Conservation (phyloP, 768 basidiomycete genomes). For the Exsudoporus frostii region DNA sequence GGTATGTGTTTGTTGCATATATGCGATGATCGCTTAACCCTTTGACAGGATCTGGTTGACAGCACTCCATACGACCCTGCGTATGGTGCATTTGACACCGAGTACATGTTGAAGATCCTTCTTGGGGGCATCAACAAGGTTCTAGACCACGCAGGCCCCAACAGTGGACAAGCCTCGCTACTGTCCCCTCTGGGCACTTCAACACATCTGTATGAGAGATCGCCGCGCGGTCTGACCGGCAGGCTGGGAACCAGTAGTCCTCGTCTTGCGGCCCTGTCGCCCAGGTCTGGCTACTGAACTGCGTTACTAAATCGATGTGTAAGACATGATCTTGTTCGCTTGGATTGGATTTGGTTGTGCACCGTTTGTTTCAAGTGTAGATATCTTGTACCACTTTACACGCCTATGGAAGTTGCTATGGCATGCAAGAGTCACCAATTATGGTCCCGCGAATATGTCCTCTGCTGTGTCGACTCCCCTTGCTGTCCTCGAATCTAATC, state of each 20-base stretch:
- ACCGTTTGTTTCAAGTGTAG: no score
- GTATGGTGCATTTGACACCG: slow-evolving; percentile 31
- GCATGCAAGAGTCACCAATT: background rate
- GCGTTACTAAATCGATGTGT: background rate
- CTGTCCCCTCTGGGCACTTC: slow-evolving; percentile 2
- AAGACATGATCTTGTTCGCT: background rate
- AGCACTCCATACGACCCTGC: slow-evolving; percentile 38
- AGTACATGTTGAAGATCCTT: slow-evolving; percentile 36
- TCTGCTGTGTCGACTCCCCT: background rate
- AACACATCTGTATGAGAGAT: slow-evolving; percentile 6
- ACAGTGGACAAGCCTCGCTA: slow-evolving; percentile 5
- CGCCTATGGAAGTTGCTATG: no score
- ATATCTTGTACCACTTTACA: background rate
- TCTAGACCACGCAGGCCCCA: slow-evolving; percentile 12
- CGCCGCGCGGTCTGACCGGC: slow-evolving; percentile 5
- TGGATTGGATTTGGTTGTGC: background rate
- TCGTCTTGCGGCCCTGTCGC: slow-evolving; percentile 11
- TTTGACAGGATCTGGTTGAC: slow-evolving; percentile 44
- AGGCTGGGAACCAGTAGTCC: slow-evolving; percentile 12
- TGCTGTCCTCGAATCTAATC: no score
- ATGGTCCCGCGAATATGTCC: background rate
- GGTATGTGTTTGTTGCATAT: slow-evolving; percentile 9
- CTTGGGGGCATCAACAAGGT: slow-evolving; percentile 26
- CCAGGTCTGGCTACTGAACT: slow-evolving; percentile 13
- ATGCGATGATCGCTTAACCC: background rate